phyloP scores from a whole-genome alignment of 1,284 basidiomycete species.

The Rhodotorula mucilaginosa region DNA sequence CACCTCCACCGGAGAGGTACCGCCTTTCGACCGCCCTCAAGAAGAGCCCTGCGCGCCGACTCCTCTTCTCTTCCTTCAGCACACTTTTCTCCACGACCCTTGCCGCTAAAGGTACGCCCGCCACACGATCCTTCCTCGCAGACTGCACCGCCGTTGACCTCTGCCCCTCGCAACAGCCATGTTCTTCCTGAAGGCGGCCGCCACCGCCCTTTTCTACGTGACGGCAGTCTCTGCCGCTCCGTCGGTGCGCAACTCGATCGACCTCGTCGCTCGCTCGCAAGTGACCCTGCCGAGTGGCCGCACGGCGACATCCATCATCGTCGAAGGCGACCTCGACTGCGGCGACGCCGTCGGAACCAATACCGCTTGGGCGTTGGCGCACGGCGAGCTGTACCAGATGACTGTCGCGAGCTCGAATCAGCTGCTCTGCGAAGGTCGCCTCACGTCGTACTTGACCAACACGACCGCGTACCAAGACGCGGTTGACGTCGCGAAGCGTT shows the following conservation, averaged over 20 bases:
- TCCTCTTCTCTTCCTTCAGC: too few relatives aligned
- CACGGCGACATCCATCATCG: not conserved
- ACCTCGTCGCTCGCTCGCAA: not conserved
- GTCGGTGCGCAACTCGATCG: not conserved
- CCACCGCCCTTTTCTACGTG: not conserved
- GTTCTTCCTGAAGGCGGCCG: not conserved
- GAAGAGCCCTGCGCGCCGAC: too few relatives aligned
- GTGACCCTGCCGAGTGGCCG: not conserved
- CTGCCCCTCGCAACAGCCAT: not conserved
- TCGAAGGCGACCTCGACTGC: not conserved
- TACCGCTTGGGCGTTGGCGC: not conserved
- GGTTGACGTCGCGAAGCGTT: not conserved
- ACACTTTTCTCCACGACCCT: too few relatives aligned
- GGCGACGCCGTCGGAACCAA: not conserved
- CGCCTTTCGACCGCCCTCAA: too few relatives aligned
- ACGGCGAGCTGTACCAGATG: not conserved
- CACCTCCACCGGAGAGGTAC: too few relatives aligned
- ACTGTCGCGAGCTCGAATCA: not conserved
- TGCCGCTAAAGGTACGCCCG: too few relatives aligned
- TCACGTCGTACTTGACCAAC: not conserved
- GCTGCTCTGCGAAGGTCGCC: not conserved
- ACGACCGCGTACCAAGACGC: not conserved
- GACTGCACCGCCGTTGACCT: too few relatives aligned
- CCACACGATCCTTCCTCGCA: too few relatives aligned
- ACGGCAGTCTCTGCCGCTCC: constrained; percentile 1